Evolutionary conservation across 2,329 filamentous ascomycete genomes (phyloP).

Genomic region (Cytospora piceae): DNA sequence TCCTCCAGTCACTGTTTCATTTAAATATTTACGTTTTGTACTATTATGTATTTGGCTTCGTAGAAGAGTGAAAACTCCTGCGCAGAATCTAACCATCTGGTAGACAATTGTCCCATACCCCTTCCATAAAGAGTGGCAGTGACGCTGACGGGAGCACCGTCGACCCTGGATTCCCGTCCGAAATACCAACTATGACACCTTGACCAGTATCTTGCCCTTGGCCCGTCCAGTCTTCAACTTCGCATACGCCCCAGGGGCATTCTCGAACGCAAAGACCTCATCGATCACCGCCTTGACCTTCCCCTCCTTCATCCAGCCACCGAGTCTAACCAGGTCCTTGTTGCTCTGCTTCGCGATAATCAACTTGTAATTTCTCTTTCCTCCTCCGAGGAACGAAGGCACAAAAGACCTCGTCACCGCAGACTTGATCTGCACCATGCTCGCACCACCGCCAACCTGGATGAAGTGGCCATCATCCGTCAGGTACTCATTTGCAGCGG

Average conservation of each 20-base stretch:
- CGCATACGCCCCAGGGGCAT: conserved; percentile 60
- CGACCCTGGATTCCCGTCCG: not conserved
- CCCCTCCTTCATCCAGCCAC: conserved; percentile 58
- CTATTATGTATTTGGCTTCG: not conserved
- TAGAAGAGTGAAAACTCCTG: not conserved
- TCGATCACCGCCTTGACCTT: conserved; percentile 62
- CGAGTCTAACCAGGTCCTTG: conserved; percentile 54
- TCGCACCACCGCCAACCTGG: conserved; percentile 50
- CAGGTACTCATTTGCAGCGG: conserved; percentile 54
- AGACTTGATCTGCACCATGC: conserved; percentile 29
- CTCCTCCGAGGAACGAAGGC: conserved; percentile 44
- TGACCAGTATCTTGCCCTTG: conserved; percentile 61
- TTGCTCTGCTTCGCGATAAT: conserved; percentile 42
- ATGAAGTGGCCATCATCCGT: conserved; percentile 53
- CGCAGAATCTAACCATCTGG: not conserved
- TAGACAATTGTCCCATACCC: not conserved
- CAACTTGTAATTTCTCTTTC: conserved; percentile 47
- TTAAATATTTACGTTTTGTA: not conserved
- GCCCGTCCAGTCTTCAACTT: conserved; percentile 59
- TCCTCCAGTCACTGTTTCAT: not conserved
- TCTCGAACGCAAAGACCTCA: conserved; percentile 57
- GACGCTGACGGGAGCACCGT: not conserved
- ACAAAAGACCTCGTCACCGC: conserved; percentile 35
- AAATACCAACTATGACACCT: conserved; percentile 23
- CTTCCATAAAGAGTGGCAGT: not conserved